phyloP scores from a whole-genome alignment of 371 early-diverging fungal genomes.

The Rhizopus sp. region DNA sequence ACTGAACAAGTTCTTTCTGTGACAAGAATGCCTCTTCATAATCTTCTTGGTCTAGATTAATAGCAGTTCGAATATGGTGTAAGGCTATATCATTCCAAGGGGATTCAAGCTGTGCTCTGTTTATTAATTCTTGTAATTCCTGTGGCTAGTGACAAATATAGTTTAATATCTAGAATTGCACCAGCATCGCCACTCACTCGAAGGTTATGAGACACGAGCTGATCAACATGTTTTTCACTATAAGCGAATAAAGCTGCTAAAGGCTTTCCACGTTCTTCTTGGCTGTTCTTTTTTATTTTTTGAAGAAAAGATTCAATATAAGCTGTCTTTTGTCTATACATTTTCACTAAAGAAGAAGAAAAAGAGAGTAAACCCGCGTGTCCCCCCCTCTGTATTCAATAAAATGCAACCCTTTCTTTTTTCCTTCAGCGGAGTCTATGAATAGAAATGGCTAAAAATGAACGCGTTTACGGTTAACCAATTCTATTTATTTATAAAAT shows the following conservation, averaged over 20 bases:
- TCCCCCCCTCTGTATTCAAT: too few relatives aligned
- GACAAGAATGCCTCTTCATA: conserved; percentile 53
- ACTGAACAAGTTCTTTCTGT: conserved; percentile 58
- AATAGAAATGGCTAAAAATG: too few relatives aligned
- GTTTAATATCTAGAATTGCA: background rate
- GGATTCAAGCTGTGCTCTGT: conserved; percentile 11
- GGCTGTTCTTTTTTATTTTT: conserved; percentile 14
- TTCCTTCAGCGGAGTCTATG: too few relatives aligned
- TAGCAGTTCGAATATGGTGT: conserved; percentile 47
- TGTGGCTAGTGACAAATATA: background rate
- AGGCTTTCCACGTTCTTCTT: conserved; percentile 31
- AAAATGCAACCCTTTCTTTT: too few relatives aligned
- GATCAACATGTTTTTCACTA: conserved; percentile 22
- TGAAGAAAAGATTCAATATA: conserved; percentile 20
- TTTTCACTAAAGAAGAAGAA: conserved; percentile 6
- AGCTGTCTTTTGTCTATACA: conserved; percentile 1
- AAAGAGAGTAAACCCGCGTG: background rate
- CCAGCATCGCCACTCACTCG: conserved; percentile 9
- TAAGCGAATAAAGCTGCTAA: conserved; percentile 28
- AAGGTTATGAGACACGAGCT: conserved; percentile 18
- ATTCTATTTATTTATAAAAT: too few relatives aligned
- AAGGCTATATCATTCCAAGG: conserved; percentile 59
- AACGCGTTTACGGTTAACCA: too few relatives aligned
- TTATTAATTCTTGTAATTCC: background rate
- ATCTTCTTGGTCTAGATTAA: conserved; percentile 33